Evolutionary conservation across 2,329 filamentous ascomycete genomes (phyloP), one percentile per base, ranked within the genome.

Genomic region (Diaporthe eres): DNA sequence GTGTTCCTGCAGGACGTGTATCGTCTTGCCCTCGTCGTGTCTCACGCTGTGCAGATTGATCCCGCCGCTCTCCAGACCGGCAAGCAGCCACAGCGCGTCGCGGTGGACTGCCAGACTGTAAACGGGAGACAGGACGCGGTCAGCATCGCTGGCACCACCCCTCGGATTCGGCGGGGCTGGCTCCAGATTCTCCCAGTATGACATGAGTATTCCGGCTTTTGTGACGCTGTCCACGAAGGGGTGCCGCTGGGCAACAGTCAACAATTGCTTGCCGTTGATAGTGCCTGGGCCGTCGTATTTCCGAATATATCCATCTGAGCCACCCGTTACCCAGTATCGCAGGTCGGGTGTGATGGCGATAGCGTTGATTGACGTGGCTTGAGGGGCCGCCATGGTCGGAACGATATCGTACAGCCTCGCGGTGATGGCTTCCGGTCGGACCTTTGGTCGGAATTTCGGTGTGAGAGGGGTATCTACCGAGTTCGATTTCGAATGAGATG

Each of bases 111-210:
- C 97, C 37, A 99, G 87, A 9, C 96, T 98, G 84, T 99, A 99
- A 0, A 99, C 96, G 0, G 97, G 95, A 13, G 95, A 98, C n/a
- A 96, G 85, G 7, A 90, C 85, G 34, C 91, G 86, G 4, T 94
- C 93, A 65, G 93, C 86, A 17, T 87, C 86, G 19, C 87, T 72
- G 83, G 49, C 85, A 84, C 6, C 84, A 83, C 63, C 67, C 19
- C 63, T 44, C 1, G 80, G 80, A 10, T 80, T 79, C 0, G 85
- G 83, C 0, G 81, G 82, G 3, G 85, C 78, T 2, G 92, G 91
- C 82, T 99, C 96, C 83, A 98, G 96, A 81, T 98, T 99, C 84
- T 98, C 97, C 97, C 97, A 99, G 84, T 99, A 99, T 71, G 94
- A 98, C 90, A 98, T 93, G 68, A 98, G 86, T 8, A 98, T 94